Percentiles rank a stretch among this genome's conserved stretches.
Conservation (phyloP, 495 filamentous ascomycete genomes). For the Penicillium taxi region DNA sequence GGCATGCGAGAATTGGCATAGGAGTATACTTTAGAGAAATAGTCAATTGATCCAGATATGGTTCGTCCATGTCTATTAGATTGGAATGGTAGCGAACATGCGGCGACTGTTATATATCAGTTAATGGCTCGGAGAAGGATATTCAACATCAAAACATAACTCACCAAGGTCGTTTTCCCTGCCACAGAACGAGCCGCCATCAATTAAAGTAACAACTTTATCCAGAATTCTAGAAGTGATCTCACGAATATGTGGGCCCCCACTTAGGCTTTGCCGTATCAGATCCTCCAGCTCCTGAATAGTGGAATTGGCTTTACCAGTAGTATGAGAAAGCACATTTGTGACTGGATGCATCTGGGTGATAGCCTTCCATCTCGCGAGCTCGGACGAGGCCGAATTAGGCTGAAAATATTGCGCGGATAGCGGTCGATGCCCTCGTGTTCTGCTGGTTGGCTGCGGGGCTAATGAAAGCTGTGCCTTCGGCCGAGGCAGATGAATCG, state of each 20-base stretch:
- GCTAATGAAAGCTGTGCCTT: no score
- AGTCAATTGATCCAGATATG: slow-evolving; percentile 27
- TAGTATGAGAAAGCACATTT: slow-evolving; percentile 9
- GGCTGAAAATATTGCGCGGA: no score
- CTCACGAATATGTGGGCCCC: slow-evolving; percentile 35
- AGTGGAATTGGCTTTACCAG: slow-evolving; percentile 15
- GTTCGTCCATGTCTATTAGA: slow-evolving; percentile 9
- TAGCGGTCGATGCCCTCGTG: no score
- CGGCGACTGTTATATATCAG: slow-evolving; percentile 13
- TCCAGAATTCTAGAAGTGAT: slow-evolving; percentile 41
- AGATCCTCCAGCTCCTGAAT: slow-evolving; percentile 13
- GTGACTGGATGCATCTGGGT: no score
- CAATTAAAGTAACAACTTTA: slow-evolving; percentile 58
- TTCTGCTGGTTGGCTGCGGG: no score
- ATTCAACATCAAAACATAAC: slow-evolving; percentile 16
- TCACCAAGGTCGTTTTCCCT: slow-evolving; percentile 55
- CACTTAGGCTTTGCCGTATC: slow-evolving; percentile 9
- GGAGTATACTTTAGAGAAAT: slow-evolving; percentile 69
- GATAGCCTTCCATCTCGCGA: no score
- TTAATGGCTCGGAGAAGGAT: background rate
- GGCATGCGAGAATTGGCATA: slow-evolving; percentile 76
- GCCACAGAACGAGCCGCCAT: slow-evolving; percentile 55
- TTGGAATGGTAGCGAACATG: slow-evolving; percentile 15
- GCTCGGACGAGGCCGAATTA: no score
- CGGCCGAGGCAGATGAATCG: no score